Conservation (phyloP, 2,329 filamentous ascomycete genomes). For the Myriangium duriaei region DNA sequence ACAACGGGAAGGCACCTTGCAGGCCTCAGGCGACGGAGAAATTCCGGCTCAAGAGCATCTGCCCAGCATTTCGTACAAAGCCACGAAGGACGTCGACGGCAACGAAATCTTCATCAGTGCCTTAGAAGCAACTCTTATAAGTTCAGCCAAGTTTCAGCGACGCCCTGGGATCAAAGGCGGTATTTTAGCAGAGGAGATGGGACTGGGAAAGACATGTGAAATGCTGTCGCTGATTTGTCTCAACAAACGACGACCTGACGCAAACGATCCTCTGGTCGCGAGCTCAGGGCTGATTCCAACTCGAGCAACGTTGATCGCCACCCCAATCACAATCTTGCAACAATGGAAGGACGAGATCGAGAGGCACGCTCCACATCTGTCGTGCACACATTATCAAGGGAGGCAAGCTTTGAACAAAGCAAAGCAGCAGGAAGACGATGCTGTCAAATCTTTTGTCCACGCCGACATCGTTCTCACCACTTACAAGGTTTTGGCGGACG, state of each 20-base stretch:
- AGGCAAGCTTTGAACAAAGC: constrained; percentile 23
- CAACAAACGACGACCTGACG: constrained; percentile 34
- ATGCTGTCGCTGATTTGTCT: constrained; percentile 57
- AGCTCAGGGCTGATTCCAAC: constrained; percentile 25
- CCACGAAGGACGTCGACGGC: constrained; percentile 35
- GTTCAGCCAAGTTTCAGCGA: constrained; percentile 22
- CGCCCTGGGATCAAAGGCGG: constrained; percentile 43
- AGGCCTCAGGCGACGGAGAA: too few relatives aligned
- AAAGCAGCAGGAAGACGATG: constrained; percentile 25
- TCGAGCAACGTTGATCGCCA: constrained; percentile 49
- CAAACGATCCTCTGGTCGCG: neutral
- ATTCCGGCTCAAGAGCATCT: constrained; percentile 10
- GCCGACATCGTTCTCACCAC: constrained; percentile 50
- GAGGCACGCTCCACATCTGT: constrained; percentile 43
- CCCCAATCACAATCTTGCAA: constrained; percentile 46
- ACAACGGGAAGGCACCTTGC: constrained; percentile 50
- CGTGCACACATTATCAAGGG: constrained; percentile 45
- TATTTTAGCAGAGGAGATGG: constrained; percentile 72
- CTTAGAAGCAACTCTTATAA: constrained; percentile 44
- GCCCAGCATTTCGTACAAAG: constrained; percentile 31
- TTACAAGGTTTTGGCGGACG: constrained; percentile 59
- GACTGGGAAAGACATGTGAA: constrained; percentile 69
- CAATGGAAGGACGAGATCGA: constrained; percentile 52
- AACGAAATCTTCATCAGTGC: constrained; percentile 45
- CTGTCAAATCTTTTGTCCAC: constrained; percentile 34